phyloP scores from a whole-genome alignment of 2,329 filamentous ascomycete species.

The Penicillium sp. region DNA sequence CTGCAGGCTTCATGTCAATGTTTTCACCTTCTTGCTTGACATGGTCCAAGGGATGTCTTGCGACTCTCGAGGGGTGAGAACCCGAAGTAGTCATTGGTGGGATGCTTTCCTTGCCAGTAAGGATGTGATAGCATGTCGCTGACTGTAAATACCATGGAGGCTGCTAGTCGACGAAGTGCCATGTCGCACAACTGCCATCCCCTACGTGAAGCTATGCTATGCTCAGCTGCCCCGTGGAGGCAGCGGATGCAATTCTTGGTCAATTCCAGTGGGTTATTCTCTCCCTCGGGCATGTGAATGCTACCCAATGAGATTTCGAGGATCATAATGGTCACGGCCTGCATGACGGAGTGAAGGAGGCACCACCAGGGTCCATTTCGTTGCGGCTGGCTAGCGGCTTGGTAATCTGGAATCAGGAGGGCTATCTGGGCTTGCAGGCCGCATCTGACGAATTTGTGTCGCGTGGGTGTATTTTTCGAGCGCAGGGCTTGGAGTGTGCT shows the following conservation, averaged over 20 bases:
- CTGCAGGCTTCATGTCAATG: not conserved
- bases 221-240: slow-evolving; percentile 35
- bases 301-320: slow-evolving; percentile 39
- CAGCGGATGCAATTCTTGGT: slow-evolving; percentile 41
- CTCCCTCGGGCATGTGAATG: slow-evolving; percentile 37
- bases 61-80: not conserved
- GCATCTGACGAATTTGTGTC: not conserved
- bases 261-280: slow-evolving; percentile 29
- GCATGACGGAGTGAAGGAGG: slow-evolving; percentile 44
- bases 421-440: slow-evolving; percentile 28
- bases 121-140: slow-evolving; percentile 6
- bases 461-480: not conserved
- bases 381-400: slow-evolving; percentile 34
- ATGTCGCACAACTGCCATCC: slow-evolving; percentile 36
- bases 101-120: slow-evolving; percentile 14
- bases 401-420: slow-evolving; percentile 37
- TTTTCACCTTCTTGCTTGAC: not conserved
- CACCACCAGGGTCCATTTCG: slow-evolving; percentile 43
- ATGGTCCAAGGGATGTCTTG: not conserved
- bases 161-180: slow-evolving; percentile 22
- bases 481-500: no score
- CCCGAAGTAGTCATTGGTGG: not conserved
- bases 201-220: slow-evolving; percentile 31
- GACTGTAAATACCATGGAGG: slow-evolving; percentile 18
- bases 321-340: slow-evolving; percentile 39